Conservation (phyloP, 495 filamentous ascomycete species). For the Hypomontagnella monticulosa region DNA sequence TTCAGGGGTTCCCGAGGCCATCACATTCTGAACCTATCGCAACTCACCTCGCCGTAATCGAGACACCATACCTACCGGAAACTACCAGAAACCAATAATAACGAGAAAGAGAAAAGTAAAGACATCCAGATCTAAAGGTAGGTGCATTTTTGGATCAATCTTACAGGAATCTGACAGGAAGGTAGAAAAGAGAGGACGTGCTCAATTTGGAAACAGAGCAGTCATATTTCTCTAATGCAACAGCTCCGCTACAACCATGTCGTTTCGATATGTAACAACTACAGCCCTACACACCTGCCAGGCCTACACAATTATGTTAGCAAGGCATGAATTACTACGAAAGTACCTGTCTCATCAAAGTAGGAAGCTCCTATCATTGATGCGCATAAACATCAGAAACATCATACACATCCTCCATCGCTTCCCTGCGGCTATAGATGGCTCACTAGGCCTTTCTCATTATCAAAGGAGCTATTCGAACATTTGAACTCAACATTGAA, state of each 20-base stretch:
- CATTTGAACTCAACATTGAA: conserved; percentile 7
- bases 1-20: too few relatives aligned
- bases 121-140: not conserved
- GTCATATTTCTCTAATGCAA: not conserved
- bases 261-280: not conserved
- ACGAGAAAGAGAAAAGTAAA: not conserved
- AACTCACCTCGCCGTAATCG: too few relatives aligned
- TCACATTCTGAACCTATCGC: too few relatives aligned
- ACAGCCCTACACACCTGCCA: not conserved
- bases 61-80: too few relatives aligned
- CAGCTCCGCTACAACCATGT: not conserved
- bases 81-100: not conserved
- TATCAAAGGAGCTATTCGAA: not conserved
- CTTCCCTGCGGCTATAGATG: conserved; percentile 3
- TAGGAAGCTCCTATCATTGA: too few relatives aligned
- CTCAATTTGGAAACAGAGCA: not conserved
- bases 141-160: not conserved
- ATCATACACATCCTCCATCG: conserved; percentile 1
- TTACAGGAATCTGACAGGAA: conserved; percentile 8
- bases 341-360: too few relatives aligned
- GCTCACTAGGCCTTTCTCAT: conserved; percentile 10
- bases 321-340: too few relatives aligned
- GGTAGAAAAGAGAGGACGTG: not conserved
- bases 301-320: too few relatives aligned
- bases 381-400: too few relatives aligned